Evolutionary conservation across 805 yeast species (phyloP).

Genomic region (Metschnikowia hibisci): DNA sequence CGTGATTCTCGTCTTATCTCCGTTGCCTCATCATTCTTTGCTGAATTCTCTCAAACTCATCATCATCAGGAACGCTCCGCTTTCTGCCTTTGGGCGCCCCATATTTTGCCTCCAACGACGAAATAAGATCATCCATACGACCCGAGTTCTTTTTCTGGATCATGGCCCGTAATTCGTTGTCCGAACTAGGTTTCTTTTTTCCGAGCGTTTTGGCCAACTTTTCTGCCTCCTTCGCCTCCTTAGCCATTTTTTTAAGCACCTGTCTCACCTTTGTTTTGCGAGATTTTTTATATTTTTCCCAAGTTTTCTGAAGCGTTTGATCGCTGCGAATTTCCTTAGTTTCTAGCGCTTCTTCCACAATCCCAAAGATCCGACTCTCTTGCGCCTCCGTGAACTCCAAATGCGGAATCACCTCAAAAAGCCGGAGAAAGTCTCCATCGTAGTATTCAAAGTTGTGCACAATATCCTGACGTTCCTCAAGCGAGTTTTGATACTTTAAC

Average conservation of each 20-base stretch:
- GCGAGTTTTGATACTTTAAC: conserved; percentile 55
- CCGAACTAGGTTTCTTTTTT: conserved; percentile 24
- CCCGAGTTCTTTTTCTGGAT: conserved; percentile 46
- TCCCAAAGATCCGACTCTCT: conserved; percentile 55
- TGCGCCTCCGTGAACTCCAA: conserved; percentile 57
- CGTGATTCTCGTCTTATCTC: background rate
- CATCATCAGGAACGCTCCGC: conserved; percentile 41
- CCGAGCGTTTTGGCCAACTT: conserved; percentile 39
- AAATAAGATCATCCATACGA: conserved; percentile 45
- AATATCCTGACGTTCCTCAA: conserved; percentile 62
- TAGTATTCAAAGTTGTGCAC: conserved; percentile 50
- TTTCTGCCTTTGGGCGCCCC: conserved; percentile 35
- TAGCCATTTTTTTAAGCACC: conserved; percentile 48
- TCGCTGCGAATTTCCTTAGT: conserved; percentile 33
- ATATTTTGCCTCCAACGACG: conserved; percentile 49
- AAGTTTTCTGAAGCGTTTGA: conserved; percentile 34
- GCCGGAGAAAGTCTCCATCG: conserved; percentile 63
- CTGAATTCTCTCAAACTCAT: conserved; percentile 47
- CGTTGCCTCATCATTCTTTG: conserved; percentile 10
- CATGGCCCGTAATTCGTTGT: conserved; percentile 43
- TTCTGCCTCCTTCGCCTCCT: conserved; percentile 64
- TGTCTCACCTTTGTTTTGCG: conserved; percentile 46
- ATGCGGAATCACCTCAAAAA: conserved; percentile 78
- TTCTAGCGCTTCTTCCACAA: conserved; percentile 44
- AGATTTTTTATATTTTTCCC: conserved; percentile 48